These are phyloP conservation scores for Nymphaea thermarum DNA, from an alignment of 164 flowering plant genomes.

Conservation along the genomic window DNA sequence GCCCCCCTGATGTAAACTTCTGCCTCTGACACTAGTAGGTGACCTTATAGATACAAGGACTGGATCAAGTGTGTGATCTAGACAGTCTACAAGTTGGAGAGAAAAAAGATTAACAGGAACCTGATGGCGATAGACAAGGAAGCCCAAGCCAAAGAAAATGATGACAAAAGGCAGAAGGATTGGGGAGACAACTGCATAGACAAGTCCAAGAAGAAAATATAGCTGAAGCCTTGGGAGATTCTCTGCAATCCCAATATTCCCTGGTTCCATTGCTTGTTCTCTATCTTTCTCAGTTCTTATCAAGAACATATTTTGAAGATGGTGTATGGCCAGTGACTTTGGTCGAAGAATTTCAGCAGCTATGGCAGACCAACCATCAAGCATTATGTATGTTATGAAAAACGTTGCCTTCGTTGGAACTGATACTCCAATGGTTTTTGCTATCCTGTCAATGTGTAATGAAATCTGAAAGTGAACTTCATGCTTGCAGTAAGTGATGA, in stretches of 20 bases:
- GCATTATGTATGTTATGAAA: conserved; percentile 93
- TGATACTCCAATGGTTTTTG: neutral
- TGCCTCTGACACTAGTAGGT: neutral
- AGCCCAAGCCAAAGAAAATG: conserved; percentile 89
- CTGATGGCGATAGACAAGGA: conserved; percentile 95
- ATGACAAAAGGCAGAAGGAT: conserved; percentile 90
- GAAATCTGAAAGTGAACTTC: too few relatives aligned
- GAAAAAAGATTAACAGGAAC: conserved; percentile 19
- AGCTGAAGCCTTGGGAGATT: conserved; percentile 76
- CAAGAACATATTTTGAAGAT: conserved; percentile 16
- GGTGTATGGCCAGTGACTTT: conserved; percentile 70
- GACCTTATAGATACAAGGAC: neutral
- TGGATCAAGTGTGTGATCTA: too few relatives aligned
- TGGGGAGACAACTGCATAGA: conserved; percentile 86
- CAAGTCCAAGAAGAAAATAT: conserved; percentile 83
- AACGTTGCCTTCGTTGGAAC: conserved; percentile 96
- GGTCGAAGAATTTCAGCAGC: conserved; percentile 87
- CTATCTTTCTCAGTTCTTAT: conserved; percentile 75
- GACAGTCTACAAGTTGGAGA: neutral
- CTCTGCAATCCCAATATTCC: conserved; percentile 59
- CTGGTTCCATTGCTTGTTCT: conserved; percentile 87
- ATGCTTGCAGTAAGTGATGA: too few relatives aligned
- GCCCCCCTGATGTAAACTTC: neutral
- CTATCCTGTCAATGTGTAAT: neutral
- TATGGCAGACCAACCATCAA: conserved; percentile 98